Evolutionary conservation across 495 filamentous ascomycete genomes (phyloP).

Genomic region (Hypoxylon fragiforme): DNA sequence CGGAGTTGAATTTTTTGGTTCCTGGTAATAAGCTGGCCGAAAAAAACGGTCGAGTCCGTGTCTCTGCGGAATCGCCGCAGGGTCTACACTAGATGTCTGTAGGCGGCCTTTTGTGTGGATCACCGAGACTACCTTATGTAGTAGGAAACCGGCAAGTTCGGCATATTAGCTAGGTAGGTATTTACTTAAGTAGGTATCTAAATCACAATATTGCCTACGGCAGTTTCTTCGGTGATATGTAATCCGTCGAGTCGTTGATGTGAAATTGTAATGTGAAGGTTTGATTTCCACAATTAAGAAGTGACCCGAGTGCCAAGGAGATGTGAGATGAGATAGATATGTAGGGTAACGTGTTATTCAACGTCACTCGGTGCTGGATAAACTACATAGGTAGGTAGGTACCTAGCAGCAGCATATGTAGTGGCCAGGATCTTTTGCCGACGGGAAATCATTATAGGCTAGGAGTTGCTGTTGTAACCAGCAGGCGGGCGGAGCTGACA

Average conservation of each 20-base stretch:
- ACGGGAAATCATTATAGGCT: constrained; percentile 21
- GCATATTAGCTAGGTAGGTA: neutral
- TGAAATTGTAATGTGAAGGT: constrained; percentile 13
- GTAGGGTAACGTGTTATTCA: constrained; percentile 6
- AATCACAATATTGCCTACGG: no score
- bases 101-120: neutral
- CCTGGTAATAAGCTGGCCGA: neutral
- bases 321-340: constrained; percentile 25
- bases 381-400: constrained; percentile 16
- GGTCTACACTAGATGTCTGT: no score
- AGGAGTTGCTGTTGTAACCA: constrained; percentile 8
- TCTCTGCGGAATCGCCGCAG: constrained; percentile 7
- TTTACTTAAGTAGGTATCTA: constrained; percentile 6
- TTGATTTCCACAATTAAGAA: no score
- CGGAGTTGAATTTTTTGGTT: neutral
- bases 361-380: constrained; percentile 32
- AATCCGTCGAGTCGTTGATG: constrained; percentile 8
- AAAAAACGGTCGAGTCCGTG: constrained; percentile 5
- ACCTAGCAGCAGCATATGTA: no score
- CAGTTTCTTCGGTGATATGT: no score
- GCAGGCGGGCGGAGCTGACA: constrained; percentile 10
- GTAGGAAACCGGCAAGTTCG: constrained; percentile 3
- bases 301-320: constrained; percentile 19
- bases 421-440: constrained; percentile 29
- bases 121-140: constrained; percentile 8